phyloP scores from a whole-genome alignment of 176 grass and related monocot species.

The Avena insularis region DNA sequence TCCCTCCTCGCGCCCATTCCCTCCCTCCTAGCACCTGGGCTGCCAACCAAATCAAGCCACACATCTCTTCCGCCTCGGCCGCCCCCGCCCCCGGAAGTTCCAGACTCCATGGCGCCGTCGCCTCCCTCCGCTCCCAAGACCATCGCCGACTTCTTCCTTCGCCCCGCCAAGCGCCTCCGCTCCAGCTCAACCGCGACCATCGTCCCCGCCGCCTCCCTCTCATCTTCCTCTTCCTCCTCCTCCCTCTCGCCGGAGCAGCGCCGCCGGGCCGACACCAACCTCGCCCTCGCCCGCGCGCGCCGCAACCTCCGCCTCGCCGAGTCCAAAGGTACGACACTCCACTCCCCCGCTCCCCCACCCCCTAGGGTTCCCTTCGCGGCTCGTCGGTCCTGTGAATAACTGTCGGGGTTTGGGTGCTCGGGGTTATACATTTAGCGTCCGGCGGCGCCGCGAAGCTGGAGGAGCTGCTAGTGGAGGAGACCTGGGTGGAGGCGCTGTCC shows the following conservation, averaged over 20 bases:
- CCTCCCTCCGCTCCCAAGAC: slow-evolving; percentile 64
- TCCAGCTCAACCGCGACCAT: slow-evolving; percentile 30
- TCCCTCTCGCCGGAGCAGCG: slow-evolving; percentile 65
- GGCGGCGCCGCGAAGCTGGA: slow-evolving; percentile 63
- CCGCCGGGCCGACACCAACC: slow-evolving; percentile 74
- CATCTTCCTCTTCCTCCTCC: slow-evolving; percentile 31
- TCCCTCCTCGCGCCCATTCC: neutral
- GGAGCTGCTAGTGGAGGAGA: slow-evolving; percentile 88
- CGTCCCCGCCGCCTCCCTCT: slow-evolving; percentile 35
- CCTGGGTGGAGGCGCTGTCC: slow-evolving; percentile 63
- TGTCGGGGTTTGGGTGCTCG: neutral
- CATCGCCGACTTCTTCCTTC: slow-evolving; percentile 66
- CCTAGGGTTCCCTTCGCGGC: slow-evolving; percentile 30
- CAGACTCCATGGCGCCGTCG: slow-evolving; percentile 38
- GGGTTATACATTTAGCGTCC: slow-evolving; percentile 3
- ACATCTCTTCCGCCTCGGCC: neutral
- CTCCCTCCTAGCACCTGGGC: neutral
- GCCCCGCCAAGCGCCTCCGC: slow-evolving; percentile 78
- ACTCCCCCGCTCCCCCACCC: neutral
- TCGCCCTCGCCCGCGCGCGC: slow-evolving; percentile 66
- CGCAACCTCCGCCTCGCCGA: slow-evolving; percentile 71
- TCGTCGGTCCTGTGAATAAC: neutral
- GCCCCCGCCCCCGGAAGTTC: neutral
- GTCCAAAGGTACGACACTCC: slow-evolving; percentile 67
- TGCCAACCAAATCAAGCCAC: neutral